Base-by-base conservation (phyloP, 2,329 filamentous ascomycete genomes). In the Elsinoe arachidis region DNA sequence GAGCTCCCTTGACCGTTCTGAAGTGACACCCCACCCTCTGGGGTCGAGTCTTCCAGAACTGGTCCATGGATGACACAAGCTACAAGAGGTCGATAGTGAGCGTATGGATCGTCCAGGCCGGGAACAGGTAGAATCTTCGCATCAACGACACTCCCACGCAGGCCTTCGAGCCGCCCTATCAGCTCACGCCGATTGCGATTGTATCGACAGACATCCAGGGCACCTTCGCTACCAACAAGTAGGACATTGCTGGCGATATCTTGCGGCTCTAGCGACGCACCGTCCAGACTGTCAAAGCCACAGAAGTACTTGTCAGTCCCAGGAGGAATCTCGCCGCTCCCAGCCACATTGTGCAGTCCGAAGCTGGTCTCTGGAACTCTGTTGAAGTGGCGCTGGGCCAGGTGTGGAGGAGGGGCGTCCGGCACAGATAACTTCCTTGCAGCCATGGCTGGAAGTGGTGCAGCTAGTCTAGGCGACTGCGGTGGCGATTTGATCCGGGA, bases 31-130 rank as follows among this genome's bases (percentile, higher is more conserved):
- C 49, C 49, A 11, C 71, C 69, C 4, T 66, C 67, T 9, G 67
- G 63, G 23, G 56, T 47, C 10, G 69, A 73, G 19, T 72, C 70
- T 33, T 81, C 80, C 38, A 85, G 63, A 19, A 84, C 79, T 0
- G 88, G 88, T 0, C 90, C 90, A 70, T 96, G 90, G 3, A 96
- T 68, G 14, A 90, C 82, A 15, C 95, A 78, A 44, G 85, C 90
- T 51, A 96, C 79, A 51, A 96, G 76, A 5, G 91, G 90, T 59
- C 85, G 83, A 15, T 81, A 72, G 12, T 78, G 74, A 7, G 78
- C 73, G 34, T 78, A 68, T 0, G 74, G 74, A 56, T 85, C 80
- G 53, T 74, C 74, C 6, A 74, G 70, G 23, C 79, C 72, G 15
- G 77, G 81, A 80, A 86, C 89, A 1, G 88, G 85, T 51, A 96